Evolutionary conservation across 371 early-diverging fungal species (phyloP), one percentile per base, ranked within the genome.

Genomic region (Haplosporangium sp.): DNA sequence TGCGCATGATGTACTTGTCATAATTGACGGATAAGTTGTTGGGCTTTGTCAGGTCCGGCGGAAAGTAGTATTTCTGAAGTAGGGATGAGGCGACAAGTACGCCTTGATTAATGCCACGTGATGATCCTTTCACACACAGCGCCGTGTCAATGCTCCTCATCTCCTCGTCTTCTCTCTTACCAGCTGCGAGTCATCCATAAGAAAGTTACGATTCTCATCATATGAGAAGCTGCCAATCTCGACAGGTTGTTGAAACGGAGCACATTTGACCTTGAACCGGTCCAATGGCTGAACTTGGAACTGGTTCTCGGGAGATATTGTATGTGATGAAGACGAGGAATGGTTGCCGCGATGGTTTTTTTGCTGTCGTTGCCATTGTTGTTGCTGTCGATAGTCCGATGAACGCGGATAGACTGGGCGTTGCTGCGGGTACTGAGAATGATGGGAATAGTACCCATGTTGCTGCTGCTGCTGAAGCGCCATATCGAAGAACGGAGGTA

Each of bases 181-280:
- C 79, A 94, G 81, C 64, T 90, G 91, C 14, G 89, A 81, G 72
- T 91, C 86, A 81, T 92, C 90, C 81, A 92, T 84, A 73, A 86
- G 81, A 13, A 92, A 83, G 6, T 60, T 72, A 48, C 95, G 87
- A 29, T 87, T 53, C 5, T 80, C 86, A 64, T 93, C 92, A 73
- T 93, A 91, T 53, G 92, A 92, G 73, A 92, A 96, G 50, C 88
- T 91, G 0, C 83, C 85, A 14, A 96, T 69, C 73, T 96, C 97
- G 1, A 77, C 72, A 1, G 96, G 96, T 61, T 94, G 93, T 29
- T 85, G 86, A 64, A 89, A 93, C 0, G 69, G 64, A 5, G 88
- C 85, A 58, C 79, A 86, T 0, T 81, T 56, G n/a, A 81, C 86
- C n/a, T 84, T 83, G 71, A 90, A 91, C 11, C 77, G 70, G 11